These are phyloP conservation scores for Metschnikowia drakensbergensis DNA, from an alignment of 805 yeast genomes.

Conservation along the genomic window DNA sequence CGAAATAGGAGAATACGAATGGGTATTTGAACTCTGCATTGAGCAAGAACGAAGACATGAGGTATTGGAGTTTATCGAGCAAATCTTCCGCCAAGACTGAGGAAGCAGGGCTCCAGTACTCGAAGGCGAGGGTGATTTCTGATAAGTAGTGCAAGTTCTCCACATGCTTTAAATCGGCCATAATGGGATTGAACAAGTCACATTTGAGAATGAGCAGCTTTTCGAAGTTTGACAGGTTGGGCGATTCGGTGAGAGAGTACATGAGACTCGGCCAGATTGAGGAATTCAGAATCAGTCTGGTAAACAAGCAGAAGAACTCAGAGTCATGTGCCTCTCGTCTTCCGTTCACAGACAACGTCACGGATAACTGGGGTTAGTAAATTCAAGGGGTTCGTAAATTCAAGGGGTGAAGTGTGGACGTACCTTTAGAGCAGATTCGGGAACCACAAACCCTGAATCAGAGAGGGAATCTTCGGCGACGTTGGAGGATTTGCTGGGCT, in stretches of 20 bases:
- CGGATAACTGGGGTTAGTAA: slow-evolving; percentile 8
- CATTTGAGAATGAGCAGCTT: slow-evolving; percentile 10
- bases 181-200: slow-evolving; percentile 12
- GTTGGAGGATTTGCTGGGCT: neutral
- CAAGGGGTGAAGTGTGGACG: neutral
- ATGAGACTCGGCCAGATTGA: slow-evolving; percentile 9
- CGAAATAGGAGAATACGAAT: slow-evolving; percentile 29
- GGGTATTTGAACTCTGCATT: slow-evolving; percentile 29
- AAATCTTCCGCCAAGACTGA: slow-evolving; percentile 9
- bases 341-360: slow-evolving; percentile 12
- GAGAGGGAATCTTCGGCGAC: neutral
- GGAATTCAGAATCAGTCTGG: slow-evolving; percentile 6
- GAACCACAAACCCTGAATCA: neutral
- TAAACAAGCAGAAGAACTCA: slow-evolving; percentile 9
- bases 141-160: slow-evolving; percentile 9
- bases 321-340: slow-evolving; percentile 7
- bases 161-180: slow-evolving; percentile 11
- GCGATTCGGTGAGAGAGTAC: slow-evolving; percentile 1
- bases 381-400: neutral
- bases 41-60: slow-evolving; percentile 22
- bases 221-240: neutral
- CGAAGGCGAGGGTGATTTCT: slow-evolving; percentile 7
- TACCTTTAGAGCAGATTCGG: neutral
- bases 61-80: slow-evolving; percentile 21
- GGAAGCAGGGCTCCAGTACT: slow-evolving; percentile 9